Evolutionary conservation across 306 rosid genomes (phyloP).

Genomic region (Vicia villosa): DNA sequence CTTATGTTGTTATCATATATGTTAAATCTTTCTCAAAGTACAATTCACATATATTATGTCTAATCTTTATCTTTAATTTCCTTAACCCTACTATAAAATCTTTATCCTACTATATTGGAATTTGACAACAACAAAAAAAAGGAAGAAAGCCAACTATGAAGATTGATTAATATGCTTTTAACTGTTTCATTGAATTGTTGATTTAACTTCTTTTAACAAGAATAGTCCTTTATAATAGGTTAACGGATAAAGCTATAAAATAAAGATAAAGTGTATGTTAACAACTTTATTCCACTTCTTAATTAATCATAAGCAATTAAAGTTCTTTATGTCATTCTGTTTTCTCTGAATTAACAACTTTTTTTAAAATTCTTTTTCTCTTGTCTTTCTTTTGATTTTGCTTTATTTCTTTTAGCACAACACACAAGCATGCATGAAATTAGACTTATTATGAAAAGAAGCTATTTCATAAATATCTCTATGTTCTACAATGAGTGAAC

Average conservation of each 20-base stretch:
- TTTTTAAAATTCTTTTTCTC: conserved; percentile 44
- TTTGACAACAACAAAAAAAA: conserved; percentile 17
- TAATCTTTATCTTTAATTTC: conserved; percentile 4
- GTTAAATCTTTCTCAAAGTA: conserved; percentile 7
- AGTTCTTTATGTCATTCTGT: conserved; percentile 42
- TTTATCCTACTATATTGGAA: conserved; percentile 22
- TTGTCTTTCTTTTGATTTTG: conserved; percentile 49
- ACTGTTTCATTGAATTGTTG: conserved; percentile 71
- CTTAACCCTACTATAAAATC: conserved; percentile 2
- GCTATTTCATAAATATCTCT: conserved; percentile 14
- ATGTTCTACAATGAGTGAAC: too few relatives aligned
- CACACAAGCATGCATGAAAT: conserved; percentile 36
- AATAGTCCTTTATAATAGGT: conserved; percentile 28
- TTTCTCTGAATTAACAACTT: conserved; percentile 41
- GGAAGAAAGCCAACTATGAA: conserved; percentile 16
- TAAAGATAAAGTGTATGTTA: conserved; percentile 44
- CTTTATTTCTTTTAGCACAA: conserved; percentile 41
- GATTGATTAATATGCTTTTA: conserved; percentile 40
- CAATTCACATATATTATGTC: conserved; percentile 2
- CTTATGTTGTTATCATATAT: background rate
- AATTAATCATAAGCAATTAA: conserved; percentile 45
- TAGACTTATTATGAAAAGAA: conserved; percentile 1
- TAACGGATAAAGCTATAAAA: conserved; percentile 35
- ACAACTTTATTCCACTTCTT: conserved; percentile 60
- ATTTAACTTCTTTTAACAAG: conserved; percentile 30